Evolutionary conservation across 208 protist species (phyloP).

Genomic region (Leishmania arabica): DNA sequence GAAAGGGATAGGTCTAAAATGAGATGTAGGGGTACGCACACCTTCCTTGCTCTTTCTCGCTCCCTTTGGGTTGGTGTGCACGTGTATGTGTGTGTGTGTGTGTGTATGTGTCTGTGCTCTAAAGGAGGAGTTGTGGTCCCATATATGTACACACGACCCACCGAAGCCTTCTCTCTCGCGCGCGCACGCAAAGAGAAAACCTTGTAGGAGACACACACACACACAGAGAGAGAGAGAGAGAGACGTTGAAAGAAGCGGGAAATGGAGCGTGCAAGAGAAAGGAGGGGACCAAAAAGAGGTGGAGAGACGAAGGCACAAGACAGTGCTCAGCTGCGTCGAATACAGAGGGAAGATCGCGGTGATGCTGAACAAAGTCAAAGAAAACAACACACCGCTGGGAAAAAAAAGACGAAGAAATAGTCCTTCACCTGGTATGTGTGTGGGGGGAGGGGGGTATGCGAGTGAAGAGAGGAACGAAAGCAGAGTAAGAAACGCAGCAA

Average conservation of each 20-base stretch:
- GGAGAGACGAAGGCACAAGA: neutral
- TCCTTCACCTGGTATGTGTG: neutral
- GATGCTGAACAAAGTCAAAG: neutral
- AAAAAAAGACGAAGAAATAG: neutral
- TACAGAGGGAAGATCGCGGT: neutral
- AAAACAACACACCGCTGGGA: neutral
- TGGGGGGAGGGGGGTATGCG: neutral
- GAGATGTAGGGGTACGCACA: neutral
- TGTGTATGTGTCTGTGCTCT: too few species aligned
- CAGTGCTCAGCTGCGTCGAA: neutral
- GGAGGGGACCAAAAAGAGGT: neutral
- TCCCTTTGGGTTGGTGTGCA: neutral
- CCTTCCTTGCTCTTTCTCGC: neutral
- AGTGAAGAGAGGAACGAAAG: neutral
- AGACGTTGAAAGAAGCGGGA: neutral
- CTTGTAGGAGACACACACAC: neutral
- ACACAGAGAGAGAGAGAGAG: neutral
- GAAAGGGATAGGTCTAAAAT: neutral
- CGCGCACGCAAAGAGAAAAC: neutral
- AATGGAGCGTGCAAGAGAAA: neutral
- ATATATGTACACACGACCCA: too few species aligned
- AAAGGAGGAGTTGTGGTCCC: too few species aligned
- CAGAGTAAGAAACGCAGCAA: conserved; percentile 1
- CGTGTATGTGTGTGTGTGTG: neutral
- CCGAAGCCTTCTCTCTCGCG: neutral